Percentiles rank a stretch among this genome's conserved stretches.
phyloP scores from a whole-genome alignment of 805 yeast species.

The Teunomyces atbi region DNA sequence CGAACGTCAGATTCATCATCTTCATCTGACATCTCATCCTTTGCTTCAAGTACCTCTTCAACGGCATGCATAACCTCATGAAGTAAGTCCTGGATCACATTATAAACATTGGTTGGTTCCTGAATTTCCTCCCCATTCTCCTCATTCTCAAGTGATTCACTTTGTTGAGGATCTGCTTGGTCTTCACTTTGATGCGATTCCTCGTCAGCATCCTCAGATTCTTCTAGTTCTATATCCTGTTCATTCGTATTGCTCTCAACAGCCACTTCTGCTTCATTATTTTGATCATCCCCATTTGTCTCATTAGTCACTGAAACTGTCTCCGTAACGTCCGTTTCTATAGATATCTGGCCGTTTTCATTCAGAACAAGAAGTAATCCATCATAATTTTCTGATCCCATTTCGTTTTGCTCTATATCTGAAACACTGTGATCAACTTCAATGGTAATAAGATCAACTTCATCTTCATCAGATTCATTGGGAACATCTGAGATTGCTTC shows the following conservation, averaged over 20 bases:
- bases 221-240: no score
- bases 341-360: no score
- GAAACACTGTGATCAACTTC: background rate
- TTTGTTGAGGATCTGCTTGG: background rate
- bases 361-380: no score
- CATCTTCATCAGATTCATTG: background rate
- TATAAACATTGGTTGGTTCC: background rate
- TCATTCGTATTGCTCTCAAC: no score
- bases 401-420: background rate
- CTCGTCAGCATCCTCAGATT: background rate
- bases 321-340: no score
- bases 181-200: background rate
- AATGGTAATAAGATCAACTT: background rate
- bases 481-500: background rate
- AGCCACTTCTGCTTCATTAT: no score
- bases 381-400: background rate
- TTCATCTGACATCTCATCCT: background rate
- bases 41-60: background rate
- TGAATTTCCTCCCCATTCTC: background rate
- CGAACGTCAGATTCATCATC: background rate
- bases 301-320: no score
- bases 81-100: background rate
- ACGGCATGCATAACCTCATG: background rate
- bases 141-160: background rate
- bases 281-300: no score